phyloP scores from a whole-genome alignment of 2,329 filamentous ascomycete species.

The Alternaria postmessia region DNA sequence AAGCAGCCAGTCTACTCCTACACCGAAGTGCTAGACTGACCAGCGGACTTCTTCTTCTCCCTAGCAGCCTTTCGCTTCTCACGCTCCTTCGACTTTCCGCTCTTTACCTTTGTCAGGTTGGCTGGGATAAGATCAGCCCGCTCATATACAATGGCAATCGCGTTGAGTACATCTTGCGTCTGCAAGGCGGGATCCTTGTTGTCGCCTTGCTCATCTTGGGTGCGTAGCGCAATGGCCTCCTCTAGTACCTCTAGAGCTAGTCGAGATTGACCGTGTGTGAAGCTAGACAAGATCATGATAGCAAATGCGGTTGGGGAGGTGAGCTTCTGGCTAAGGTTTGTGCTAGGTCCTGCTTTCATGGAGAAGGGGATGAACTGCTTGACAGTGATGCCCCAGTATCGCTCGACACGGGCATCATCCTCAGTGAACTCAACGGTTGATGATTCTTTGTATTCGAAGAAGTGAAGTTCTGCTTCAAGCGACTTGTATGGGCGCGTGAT shows the following conservation, averaged over 20 bases:
- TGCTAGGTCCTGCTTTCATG: background rate
- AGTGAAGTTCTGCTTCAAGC: slow-evolving; percentile 6
- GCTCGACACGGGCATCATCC: slow-evolving; percentile 2
- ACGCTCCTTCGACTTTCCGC: slow-evolving; percentile 12
- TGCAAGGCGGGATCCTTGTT: slow-evolving; percentile 2
- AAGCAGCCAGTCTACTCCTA: background rate
- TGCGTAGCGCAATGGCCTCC: slow-evolving; percentile 12
- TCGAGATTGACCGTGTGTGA: slow-evolving; percentile 18
- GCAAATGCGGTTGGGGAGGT: background rate
- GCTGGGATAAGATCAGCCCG: slow-evolving; percentile 12
- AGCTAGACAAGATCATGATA: slow-evolving; percentile 3
- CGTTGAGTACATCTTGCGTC: slow-evolving; percentile 13
- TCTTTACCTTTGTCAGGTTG: slow-evolving; percentile 16
- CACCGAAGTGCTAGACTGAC: background rate
- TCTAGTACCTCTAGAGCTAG: slow-evolving; percentile 8
- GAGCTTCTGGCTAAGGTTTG: background rate
- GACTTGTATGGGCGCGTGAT: slow-evolving; percentile 15
- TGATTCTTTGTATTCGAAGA: background rate
- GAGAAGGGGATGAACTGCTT: slow-evolving; percentile 8
- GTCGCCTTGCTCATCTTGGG: slow-evolving; percentile 1
- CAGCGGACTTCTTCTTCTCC: slow-evolving; percentile 5
- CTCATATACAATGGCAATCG: slow-evolving; percentile 18
- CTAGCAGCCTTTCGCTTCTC: slow-evolving; percentile 9
- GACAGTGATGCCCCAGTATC: slow-evolving; percentile 9
- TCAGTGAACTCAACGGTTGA: background rate